A percentile compares a stretch with the other conserved stretches of the same genome.
These are phyloP conservation scores for Vachellia collinsii DNA, from an alignment of 306 rosid species.

Conservation along the genomic window DNA sequence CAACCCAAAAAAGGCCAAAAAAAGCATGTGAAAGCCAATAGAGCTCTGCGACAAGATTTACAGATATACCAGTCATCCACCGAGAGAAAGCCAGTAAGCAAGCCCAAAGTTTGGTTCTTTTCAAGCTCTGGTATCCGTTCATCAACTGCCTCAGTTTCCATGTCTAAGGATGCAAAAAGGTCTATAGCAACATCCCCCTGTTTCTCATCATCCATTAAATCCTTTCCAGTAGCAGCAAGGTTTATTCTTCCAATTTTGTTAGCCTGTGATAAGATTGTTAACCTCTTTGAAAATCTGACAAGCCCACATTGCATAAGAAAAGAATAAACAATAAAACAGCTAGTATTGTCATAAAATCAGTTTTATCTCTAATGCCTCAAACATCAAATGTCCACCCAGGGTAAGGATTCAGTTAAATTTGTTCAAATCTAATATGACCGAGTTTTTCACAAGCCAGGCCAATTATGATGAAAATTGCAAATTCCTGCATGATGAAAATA, in stretches of 20 bases:
- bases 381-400: conserved; percentile 7
- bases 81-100: conserved; percentile 89
- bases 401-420: conserved; percentile 17
- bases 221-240: conserved; percentile 97
- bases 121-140: conserved; percentile 85
- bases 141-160: conserved; percentile 76
- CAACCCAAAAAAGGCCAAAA: background rate
- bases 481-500: background rate
- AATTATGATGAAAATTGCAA: background rate
- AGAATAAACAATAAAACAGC: background rate
- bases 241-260: conserved; percentile 93
- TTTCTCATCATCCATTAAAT: conserved; percentile 97
- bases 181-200: conserved; percentile 88
- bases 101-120: conserved; percentile 88
- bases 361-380: conserved; percentile 1
- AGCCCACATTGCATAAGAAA: conserved; percentile 25
- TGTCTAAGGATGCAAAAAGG: conserved; percentile 79
- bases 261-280: conserved; percentile 61
- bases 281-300: conserved; percentile 19
- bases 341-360: conserved; percentile 20
- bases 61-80: conserved; percentile 88
- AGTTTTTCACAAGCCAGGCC: conserved; percentile 23
- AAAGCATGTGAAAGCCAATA: background rate
- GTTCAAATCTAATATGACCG: background rate
- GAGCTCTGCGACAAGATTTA: conserved; percentile 12